Base-by-base conservation (phyloP, 2,329 filamentous ascomycete genomes). In the Alternaria burnsii region DNA sequence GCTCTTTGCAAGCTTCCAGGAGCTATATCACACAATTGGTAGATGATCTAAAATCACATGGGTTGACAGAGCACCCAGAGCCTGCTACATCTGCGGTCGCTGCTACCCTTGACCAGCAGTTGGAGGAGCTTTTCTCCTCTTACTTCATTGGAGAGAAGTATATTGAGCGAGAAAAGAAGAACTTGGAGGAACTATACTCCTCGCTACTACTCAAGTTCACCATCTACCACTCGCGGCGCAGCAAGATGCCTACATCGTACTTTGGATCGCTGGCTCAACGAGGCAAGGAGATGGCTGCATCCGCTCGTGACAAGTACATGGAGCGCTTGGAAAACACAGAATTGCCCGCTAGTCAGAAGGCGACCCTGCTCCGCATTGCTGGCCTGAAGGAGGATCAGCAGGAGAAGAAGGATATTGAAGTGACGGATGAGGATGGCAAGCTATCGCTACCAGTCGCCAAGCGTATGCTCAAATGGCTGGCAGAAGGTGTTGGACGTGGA, bases 401-500 rank as follows among this genome's bases (percentile, higher is more conserved):
- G 46, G 89, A 90, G 72, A 91, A 92, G 77, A 90, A 91, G 68
- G 94, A 97, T 53, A 93, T 97, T 59, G 94, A 97, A 75, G 91
- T 98, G 32, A 89, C 90, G 0, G 95, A 98, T 61, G 89, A 94
- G 73, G 94, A 99, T 72, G 95, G 95, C 34, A 85, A 88, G 58
- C 82, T 98, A 26, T 94, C 89, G 68, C 84, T 96, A 5, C 84
- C 88, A n/a, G 93, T 91, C 76, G 92, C 94, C n/a, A 98, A 98
- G 81, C 88, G 95, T 58, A 99, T 99, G 94, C 86, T 99, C 61
- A 96, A 92, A 76, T 99, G 95, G 95, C 83, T 99, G 41, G 95
- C 95, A 3, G 95, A 99, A 82, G 93, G 92, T 63, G 94, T 99
- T 24, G 91, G 95, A 40, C 86, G 95, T 65, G 93, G 93, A 0